Base-by-base conservation (phyloP, 164 flowering plant genomes). In the Vitis vinifera region DNA sequence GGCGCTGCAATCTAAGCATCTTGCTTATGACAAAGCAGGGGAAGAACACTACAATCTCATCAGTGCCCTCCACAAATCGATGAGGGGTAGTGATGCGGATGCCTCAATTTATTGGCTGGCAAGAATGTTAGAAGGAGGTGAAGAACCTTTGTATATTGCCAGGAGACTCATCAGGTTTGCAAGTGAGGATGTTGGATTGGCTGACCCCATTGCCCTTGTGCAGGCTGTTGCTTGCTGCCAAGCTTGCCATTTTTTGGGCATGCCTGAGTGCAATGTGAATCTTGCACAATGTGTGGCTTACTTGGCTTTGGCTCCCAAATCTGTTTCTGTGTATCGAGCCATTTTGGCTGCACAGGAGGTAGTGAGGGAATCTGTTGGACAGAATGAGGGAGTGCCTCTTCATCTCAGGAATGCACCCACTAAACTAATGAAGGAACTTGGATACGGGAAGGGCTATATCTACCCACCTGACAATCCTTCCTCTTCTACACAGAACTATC, bases 381-480 rank as follows among this genome's bases (percentile, higher is more conserved):
- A 87, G 83, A 93, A 91, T 71, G 97, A 93, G 66, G 87, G 86
- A 14, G 98, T 91, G 62, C 98, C 97, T 44, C 77, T 93, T 7
- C 97, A 91, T 83, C 72, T 93, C 71, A 86, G 98, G 77, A 93
- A 93, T 75, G 97, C 97, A 5, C 94, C 98, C 0, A 93, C 98
- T 10, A 91, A 90, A 79, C 76, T 93, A 31, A 93, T 93, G 98
- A 89, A 87, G 74, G 96, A 91, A 3, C 53, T 93, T 71, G 97
- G 95, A 13, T 91, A 93, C 74, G 92, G 85, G 6, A 82, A 90
- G 82, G 97, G 84, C 2, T 91, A 93, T 66, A 72, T 90, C 9
- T 93, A 90, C 67, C 79, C 97, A 61, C 97, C 98, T 8, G 84
- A 86, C 48, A 53, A 87, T 80, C 93, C 88, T 59, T 75, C 56